phyloP scores from a whole-genome alignment of 768 basidiomycete species.

The Agaricus blazei region DNA sequence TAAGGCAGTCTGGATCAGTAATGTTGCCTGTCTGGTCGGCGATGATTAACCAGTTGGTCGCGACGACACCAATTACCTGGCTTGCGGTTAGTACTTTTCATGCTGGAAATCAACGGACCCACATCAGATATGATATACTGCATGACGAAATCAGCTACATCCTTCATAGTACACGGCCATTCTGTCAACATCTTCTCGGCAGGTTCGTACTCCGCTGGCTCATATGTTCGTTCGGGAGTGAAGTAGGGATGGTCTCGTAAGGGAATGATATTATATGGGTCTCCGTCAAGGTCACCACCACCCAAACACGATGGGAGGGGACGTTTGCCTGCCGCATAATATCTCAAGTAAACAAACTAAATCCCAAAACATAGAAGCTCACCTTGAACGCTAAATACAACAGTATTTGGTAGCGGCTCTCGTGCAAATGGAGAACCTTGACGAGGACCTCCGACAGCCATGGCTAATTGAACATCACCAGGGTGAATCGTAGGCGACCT shows the following conservation, averaged over 20 bases:
- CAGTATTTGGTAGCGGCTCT: slow-evolving; percentile 49
- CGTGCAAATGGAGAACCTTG: slow-evolving; percentile 41
- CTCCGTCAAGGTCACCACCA: slow-evolving; percentile 70
- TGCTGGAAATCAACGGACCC: not conserved
- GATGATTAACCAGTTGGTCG: slow-evolving; percentile 56
- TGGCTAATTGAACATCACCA: slow-evolving; percentile 54
- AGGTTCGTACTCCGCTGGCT: slow-evolving; percentile 45
- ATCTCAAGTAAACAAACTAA: not conserved
- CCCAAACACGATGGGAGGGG: slow-evolving; percentile 58
- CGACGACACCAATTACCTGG: slow-evolving; percentile 54
- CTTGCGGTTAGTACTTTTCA: not conserved
- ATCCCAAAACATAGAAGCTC: not conserved
- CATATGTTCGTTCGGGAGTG: slow-evolving; percentile 15
- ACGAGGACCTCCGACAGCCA: slow-evolving; percentile 53
- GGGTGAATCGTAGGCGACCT: slow-evolving; percentile 66
- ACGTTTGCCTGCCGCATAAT: slow-evolving; percentile 36
- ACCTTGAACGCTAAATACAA: slow-evolving; percentile 62
- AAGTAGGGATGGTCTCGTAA: slow-evolving; percentile 34
- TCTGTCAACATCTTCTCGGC: slow-evolving; percentile 39
- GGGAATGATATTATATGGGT: slow-evolving; percentile 48
- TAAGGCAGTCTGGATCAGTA: slow-evolving; percentile 44
- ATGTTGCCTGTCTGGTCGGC: slow-evolving; percentile 51
- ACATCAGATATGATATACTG: slow-evolving; percentile 66
- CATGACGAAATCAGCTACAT: slow-evolving; percentile 63
- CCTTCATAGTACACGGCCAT: slow-evolving; percentile 47